Evolutionary conservation across 768 basidiomycete species (phyloP).

Genomic region (Butyriboletus loyo): DNA sequence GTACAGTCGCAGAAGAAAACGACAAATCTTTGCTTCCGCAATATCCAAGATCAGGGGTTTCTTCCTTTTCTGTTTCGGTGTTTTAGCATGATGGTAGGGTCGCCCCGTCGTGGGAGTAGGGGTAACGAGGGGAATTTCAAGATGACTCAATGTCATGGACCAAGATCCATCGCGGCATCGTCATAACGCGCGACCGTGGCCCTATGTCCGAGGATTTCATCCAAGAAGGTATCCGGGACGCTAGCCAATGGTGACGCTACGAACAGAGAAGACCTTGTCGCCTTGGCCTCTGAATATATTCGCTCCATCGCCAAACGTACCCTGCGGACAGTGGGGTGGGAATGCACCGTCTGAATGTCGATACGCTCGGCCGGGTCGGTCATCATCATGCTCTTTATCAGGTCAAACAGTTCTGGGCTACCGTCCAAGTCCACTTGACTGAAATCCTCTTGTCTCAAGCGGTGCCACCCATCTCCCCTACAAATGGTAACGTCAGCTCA

Average conservation of each 20-base stretch:
- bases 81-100: background rate
- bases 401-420: conserved; percentile 60
- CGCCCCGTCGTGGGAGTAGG: conserved; percentile 3
- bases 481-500: conserved; percentile 18
- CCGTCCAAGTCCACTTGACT: conserved; percentile 71
- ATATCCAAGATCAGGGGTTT: conserved; percentile 19
- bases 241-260: conserved; percentile 62
- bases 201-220: conserved; percentile 49
- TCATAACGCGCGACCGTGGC: conserved; percentile 7
- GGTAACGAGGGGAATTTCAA: background rate
- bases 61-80: conserved; percentile 5
- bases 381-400: conserved; percentile 78
- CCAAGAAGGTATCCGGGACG: conserved; percentile 61
- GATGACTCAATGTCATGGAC: conserved; percentile 26
- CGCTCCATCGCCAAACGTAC: conserved; percentile 64
- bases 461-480: conserved; percentile 94
- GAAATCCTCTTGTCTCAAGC: conserved; percentile 88
- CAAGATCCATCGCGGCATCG: conserved; percentile 39
- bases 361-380: conserved; percentile 62
- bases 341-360: conserved; percentile 52
- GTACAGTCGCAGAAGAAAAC: conserved; percentile 23
- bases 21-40: conserved; percentile 7
- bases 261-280: conserved; percentile 42
- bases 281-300: conserved; percentile 35
- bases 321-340: conserved; percentile 61